These are phyloP conservation scores for Magnolia sinica DNA, from an alignment of 164 flowering plant genomes.

Conservation along the genomic window DNA sequence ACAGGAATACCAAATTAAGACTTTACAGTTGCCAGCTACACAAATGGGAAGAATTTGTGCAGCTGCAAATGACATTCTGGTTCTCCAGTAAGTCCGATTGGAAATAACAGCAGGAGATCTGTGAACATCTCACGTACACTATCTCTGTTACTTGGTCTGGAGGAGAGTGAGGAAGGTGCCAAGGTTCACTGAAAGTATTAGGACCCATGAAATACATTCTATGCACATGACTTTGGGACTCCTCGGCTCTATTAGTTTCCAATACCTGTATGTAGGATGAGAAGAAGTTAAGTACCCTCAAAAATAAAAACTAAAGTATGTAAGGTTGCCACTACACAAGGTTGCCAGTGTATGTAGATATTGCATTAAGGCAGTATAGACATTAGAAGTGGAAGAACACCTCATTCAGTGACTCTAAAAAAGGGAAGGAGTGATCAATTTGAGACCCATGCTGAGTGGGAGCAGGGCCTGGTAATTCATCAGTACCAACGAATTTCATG, in stretches of 20 bases:
- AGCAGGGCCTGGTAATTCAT: constrained; percentile 63
- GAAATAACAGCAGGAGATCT: constrained; percentile 2
- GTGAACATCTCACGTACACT: constrained; percentile 52
- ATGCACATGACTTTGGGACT: constrained; percentile 86
- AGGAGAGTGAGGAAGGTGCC: constrained; percentile 91
- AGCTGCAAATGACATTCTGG: not conserved
- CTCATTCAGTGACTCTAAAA: constrained; percentile 93
- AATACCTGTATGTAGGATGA: constrained; percentile 52
- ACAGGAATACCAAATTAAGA: not conserved
- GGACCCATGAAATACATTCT: constrained; percentile 90
- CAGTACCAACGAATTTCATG: constrained; percentile 73
- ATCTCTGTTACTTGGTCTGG: constrained; percentile 82
- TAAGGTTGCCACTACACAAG: not conserved
- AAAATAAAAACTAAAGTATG: not conserved
- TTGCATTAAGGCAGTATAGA: not conserved
- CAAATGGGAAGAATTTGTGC: not conserved
- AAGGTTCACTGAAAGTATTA: constrained; percentile 88
- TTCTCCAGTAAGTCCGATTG: not conserved
- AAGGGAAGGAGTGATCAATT: constrained; percentile 88
- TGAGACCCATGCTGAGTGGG: constrained; percentile 72
- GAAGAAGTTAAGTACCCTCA: constrained; percentile 1
- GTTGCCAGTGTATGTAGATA: not conserved
- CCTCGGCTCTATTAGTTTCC: constrained; percentile 87
- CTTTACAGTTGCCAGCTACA: not conserved
- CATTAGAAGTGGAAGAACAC: constrained; percentile 23